phyloP scores from a whole-genome alignment of 495 filamentous ascomycete species.

The Astrothelium macrocarpum region DNA sequence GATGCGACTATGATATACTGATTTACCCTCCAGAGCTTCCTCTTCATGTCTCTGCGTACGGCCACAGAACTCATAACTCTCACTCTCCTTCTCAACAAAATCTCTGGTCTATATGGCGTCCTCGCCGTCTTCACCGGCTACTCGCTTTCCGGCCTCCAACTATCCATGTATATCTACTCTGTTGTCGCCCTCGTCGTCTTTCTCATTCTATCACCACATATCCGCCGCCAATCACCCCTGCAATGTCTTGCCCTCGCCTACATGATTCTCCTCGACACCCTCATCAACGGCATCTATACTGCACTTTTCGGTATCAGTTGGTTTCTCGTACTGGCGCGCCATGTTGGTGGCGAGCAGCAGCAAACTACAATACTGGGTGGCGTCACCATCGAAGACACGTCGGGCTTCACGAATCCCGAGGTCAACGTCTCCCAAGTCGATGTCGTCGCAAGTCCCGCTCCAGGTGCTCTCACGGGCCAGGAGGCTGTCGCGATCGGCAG shows the following conservation, averaged over 20 bases:
- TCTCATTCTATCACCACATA: constrained; percentile 53
- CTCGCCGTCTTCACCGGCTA: constrained; percentile 55
- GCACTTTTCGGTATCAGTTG: constrained; percentile 68
- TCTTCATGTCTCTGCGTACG: constrained; percentile 75
- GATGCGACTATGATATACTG: neutral
- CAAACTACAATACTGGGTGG: constrained; percentile 18
- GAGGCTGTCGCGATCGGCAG: constrained; percentile 43
- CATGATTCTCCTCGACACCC: constrained; percentile 62
- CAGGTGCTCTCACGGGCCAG: constrained; percentile 35
- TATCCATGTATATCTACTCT: constrained; percentile 67
- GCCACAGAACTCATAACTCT: constrained; percentile 73
- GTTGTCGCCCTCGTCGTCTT: constrained; percentile 52
- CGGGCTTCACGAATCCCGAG: constrained; percentile 60
- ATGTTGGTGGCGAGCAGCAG: constrained; percentile 32
- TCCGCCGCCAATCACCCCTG: constrained; percentile 24
- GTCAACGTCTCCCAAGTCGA: constrained; percentile 50
- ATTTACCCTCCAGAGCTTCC: constrained; percentile 51
- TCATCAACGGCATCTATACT: constrained; percentile 70
- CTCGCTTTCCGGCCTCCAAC: constrained; percentile 30
- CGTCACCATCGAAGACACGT: constrained; percentile 50
- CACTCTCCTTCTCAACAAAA: constrained; percentile 75
- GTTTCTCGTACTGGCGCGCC: constrained; percentile 61
- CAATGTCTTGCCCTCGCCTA: constrained; percentile 37
- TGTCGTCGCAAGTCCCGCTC: constrained; percentile 37
- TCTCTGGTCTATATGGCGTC: constrained; percentile 77